phyloP scores from a whole-genome alignment of 768 basidiomycete genomes.

The Myochromella boudieri region DNA sequence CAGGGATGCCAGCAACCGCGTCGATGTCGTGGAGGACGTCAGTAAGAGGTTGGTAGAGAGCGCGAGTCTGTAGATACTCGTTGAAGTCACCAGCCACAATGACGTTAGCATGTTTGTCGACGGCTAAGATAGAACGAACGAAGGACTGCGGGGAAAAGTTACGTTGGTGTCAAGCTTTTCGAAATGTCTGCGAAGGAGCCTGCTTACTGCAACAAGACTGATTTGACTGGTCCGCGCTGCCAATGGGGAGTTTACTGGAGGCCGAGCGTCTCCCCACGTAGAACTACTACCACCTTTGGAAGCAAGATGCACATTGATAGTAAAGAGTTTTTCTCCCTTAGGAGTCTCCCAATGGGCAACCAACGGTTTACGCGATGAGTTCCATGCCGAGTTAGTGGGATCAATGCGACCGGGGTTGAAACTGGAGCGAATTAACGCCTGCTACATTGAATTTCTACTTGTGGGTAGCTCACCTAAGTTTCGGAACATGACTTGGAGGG shows the following conservation, averaged over 20 bases:
- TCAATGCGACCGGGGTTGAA: conserved; percentile 65
- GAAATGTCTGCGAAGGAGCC: conserved; percentile 6
- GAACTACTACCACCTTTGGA: conserved; percentile 60
- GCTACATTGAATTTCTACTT: neutral
- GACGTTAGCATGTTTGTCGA: conserved; percentile 46
- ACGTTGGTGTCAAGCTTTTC: neutral
- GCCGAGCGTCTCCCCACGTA: conserved; percentile 53
- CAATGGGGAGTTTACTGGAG: conserved; percentile 55
- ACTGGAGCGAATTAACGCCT: conserved; percentile 27
- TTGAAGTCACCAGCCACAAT: conserved; percentile 63
- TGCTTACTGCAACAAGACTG: conserved; percentile 48
- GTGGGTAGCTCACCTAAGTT: conserved; percentile 36
- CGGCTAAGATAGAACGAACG: conserved; percentile 40
- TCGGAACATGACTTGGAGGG: conserved; percentile 29
- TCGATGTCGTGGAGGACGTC: conserved; percentile 48
- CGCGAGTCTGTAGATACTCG: conserved; percentile 53
- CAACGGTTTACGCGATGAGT: conserved; percentile 56
- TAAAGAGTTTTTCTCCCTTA: conserved; percentile 47
- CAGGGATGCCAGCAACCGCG: conserved; percentile 44
- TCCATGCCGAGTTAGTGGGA: conserved; percentile 55
- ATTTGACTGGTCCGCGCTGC: conserved; percentile 51
- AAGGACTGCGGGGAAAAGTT: conserved; percentile 38
- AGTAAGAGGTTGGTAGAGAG: conserved; percentile 46
- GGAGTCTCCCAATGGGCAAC: conserved; percentile 55
- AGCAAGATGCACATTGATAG: conserved; percentile 59